Percentiles rank a stretch among this genome's conserved stretches.
These are phyloP conservation scores for Penicillium expansum DNA, from an alignment of 2,329 filamentous ascomycete genomes.

Conservation along the genomic window DNA sequence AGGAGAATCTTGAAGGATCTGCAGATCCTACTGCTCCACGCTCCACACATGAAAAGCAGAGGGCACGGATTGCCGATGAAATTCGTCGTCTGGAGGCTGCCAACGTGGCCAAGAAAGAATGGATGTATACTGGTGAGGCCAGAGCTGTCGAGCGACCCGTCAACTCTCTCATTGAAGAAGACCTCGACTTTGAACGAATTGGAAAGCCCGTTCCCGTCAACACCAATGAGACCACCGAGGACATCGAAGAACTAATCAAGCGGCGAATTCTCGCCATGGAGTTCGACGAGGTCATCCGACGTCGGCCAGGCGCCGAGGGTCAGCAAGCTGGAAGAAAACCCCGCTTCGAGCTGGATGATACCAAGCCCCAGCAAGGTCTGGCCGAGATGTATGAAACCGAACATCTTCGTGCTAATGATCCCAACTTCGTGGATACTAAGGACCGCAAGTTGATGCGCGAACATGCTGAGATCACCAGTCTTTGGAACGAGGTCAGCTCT, in stretches of 20 bases:
- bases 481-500: conserved; percentile 78
- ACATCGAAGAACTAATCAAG: conserved; percentile 92
- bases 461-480: conserved; percentile 73
- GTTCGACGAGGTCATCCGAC: conserved; percentile 85
- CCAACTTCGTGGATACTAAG: conserved; percentile 74
- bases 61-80: conserved; percentile 81
- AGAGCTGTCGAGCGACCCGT: conserved; percentile 75
- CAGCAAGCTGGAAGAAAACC: conserved; percentile 65
- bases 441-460: conserved; percentile 80
- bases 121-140: conserved; percentile 87
- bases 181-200: conserved; percentile 91
- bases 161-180: conserved; percentile 91
- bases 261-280: conserved; percentile 83
- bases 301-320: conserved; percentile 71
- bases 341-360: conserved; percentile 78
- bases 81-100: conserved; percentile 88
- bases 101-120: conserved; percentile 84
- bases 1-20: conserved; percentile 66
- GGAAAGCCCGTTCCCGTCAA: conserved; percentile 95
- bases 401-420: conserved; percentile 73
- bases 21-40: conserved; percentile 25
- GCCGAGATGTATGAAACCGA: conserved; percentile 95
- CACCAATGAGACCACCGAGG: conserved; percentile 84
- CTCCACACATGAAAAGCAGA: conserved; percentile 81
- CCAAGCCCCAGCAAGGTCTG: conserved; percentile 79